Base-by-base conservation (phyloP, 2,329 filamentous ascomycete species). In the Saccharata proteae region DNA sequence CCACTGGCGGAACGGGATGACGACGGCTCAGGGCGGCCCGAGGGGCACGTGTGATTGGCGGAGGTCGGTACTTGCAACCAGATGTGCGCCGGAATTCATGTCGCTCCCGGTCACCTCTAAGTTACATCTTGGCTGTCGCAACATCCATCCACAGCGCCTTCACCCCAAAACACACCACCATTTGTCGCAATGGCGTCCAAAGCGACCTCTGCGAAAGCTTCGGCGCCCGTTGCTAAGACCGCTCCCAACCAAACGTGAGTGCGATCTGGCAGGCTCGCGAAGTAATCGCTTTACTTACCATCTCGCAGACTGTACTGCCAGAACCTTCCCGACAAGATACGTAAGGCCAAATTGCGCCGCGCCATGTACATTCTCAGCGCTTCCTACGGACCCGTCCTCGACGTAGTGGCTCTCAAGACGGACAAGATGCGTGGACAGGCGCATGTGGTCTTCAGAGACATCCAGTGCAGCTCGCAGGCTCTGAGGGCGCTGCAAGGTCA, bases 361-460 rank as follows among this genome's bases (percentile, higher is more conserved):
- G 79, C 80, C 4, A 69, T 98, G 17, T 98, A 98, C 61, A 81
- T 85, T 56, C 71, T 96, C 9, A 96, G 96, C 56, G 84, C 85
- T 8, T 93, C 85, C 10, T 93, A 93, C 52, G 90, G 90, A 23
- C 76, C 84, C 1, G 80, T 98, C 11, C 72, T 98, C 36, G 90
- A 98, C 52, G 74, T 98, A 13, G 80, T 94, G 29, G 82, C 83
- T 17, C 66, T 94, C 45, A 92, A 85, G 62, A 93, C 83, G 1
- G 68, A 69, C 54, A 84, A 84, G 61, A 94, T 96, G 86, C 79
- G 90, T 29, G 90, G 90, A 3, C 90, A 98, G 59, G 90, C 90
- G 39, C 90, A 96, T 49, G 65, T 98, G 38, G 80, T 90, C 10
- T 96, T 85, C 54, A 74, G 82, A 36, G 88, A 98, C 53, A 67